Base-by-base conservation (phyloP, 1,139 yeast genomes). In the Arxiozyma slooffiae region DNA sequence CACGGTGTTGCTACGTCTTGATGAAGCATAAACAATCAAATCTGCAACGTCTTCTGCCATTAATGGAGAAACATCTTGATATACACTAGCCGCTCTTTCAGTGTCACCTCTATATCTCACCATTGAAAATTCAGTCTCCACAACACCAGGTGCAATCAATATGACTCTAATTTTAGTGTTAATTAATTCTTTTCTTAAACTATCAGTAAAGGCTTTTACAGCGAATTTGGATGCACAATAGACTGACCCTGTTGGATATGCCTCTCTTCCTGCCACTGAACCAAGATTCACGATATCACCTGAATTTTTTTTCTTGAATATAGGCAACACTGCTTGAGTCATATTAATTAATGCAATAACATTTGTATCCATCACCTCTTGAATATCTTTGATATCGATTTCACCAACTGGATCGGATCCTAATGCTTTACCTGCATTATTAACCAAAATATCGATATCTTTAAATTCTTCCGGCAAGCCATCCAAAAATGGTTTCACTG, bases 161-260 rank as follows among this genome's bases (percentile, higher is more conserved):
- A 88, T 78, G 50, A 87, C 89, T 62, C 96, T 76, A 57, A 87
- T 80, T 51, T 78, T 76, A 38, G 95, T 84, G 64, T 75, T 72
- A 57, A 86, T 80, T 63, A 82, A 73, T 67, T 88, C 96, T 68
- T 85, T 85, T 67, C 96, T 78, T 68, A 87, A 74, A 5, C 86
- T 76, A 47, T 81, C 81, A 21, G 90, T 77, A 66, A 88, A 88
- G 0, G 89, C 83, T 56, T 81, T 77, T 36, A 88, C 79, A 21
- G 92, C 87, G 42, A 89, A 86, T 69, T 88, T 88, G 48, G 92
- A 79, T n/a, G 95, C 85, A 71, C 96, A 87, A 71, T 88, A 88
- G 57, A 88, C 82, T 11, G 87, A 79, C 45, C 95, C 96, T 48
- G 83, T 88, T 38, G 94, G 90, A 69, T 88, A 87, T 0, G 92